These are phyloP conservation scores for Rhizopogon vesiculosus DNA, from an alignment of 768 basidiomycete genomes.

Conservation along the genomic window DNA sequence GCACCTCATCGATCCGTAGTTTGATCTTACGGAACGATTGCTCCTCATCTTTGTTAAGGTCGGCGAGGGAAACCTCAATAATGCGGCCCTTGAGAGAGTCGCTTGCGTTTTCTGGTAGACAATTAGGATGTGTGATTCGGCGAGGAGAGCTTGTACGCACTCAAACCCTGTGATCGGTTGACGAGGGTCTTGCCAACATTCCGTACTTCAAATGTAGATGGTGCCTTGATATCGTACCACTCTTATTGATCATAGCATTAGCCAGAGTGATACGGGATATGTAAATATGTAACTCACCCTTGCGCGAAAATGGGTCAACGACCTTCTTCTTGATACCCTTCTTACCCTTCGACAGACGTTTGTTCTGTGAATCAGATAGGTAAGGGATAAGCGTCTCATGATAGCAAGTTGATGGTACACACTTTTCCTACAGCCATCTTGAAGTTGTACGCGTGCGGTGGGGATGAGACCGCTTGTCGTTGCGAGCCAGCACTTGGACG, in stretches of 20 bases:
- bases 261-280: not conserved
- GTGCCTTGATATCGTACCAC: constrained; percentile 99
- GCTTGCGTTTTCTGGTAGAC: constrained; percentile 84
- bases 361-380: constrained; percentile 59
- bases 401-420: constrained; percentile 14
- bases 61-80: constrained; percentile 92
- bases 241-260: constrained; percentile 43
- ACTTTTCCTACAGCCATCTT: constrained; percentile 92
- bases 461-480: constrained; percentile 34
- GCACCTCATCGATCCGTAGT: constrained; percentile 92
- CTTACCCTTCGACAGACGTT: constrained; percentile 96
- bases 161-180: constrained; percentile 97
- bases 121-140: constrained; percentile 8
- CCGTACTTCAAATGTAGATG: constrained; percentile 93
- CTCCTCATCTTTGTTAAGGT: constrained; percentile 99
- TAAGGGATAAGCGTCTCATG: not conserved
- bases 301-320: constrained; percentile 99
- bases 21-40: constrained; percentile 99
- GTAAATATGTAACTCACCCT: constrained; percentile 52
- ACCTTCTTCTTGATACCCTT: constrained; percentile 99
- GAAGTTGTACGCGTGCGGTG: constrained; percentile 34
- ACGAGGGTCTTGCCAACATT: constrained; percentile 98
- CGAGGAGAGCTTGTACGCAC: constrained; percentile 46
- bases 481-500: constrained; percentile 43
- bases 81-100: constrained; percentile 98